Conservation (phyloP, 192 early-diverging fungal genomes). For the Coemansia sp. region DNA sequence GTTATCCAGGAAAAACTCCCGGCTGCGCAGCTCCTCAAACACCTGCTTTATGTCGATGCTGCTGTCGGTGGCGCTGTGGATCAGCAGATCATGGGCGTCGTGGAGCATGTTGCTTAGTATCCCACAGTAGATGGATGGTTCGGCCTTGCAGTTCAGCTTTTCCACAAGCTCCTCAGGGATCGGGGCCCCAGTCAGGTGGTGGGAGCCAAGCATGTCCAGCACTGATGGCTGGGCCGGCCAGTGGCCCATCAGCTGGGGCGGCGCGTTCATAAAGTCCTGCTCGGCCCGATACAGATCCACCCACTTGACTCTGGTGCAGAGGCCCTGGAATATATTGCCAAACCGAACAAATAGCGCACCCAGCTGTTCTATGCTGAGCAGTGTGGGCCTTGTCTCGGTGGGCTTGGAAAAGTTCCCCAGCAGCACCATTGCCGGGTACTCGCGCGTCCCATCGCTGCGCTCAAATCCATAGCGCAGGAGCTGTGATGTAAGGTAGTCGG, state of each 20-base stretch:
- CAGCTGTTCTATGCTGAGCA: constrained; percentile 65
- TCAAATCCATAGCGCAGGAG: constrained; percentile 35
- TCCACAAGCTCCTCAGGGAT: constrained; percentile 57
- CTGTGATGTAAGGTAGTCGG: constrained; percentile 44
- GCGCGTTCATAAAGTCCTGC: constrained; percentile 71
- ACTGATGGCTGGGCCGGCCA: constrained; percentile 55
- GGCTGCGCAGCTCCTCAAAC: constrained; percentile 37
- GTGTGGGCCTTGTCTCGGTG: constrained; percentile 54
- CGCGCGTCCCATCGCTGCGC: constrained; percentile 50
- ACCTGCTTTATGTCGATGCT: constrained; percentile 37
- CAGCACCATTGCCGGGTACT: constrained; percentile 52
- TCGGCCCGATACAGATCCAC: constrained; percentile 59
- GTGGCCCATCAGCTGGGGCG: constrained; percentile 71
- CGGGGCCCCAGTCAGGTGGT: constrained; percentile 53
- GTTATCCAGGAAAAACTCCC: constrained; percentile 26
- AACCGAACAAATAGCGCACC: constrained; percentile 65
- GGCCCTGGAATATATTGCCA: constrained; percentile 52
- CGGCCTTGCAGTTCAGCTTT: constrained; percentile 46
- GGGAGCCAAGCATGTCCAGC: constrained; percentile 48
- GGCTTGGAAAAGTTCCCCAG: constrained; percentile 49
- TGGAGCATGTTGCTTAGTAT: constrained; percentile 60
- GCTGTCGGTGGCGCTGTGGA: constrained; percentile 53
- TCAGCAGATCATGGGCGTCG: constrained; percentile 55
- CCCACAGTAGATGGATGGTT: not conserved
- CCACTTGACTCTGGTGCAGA: constrained; percentile 61